phyloP scores from a whole-genome alignment of 78 protist genomes.

The Capsaspora owczarzaki region DNA sequence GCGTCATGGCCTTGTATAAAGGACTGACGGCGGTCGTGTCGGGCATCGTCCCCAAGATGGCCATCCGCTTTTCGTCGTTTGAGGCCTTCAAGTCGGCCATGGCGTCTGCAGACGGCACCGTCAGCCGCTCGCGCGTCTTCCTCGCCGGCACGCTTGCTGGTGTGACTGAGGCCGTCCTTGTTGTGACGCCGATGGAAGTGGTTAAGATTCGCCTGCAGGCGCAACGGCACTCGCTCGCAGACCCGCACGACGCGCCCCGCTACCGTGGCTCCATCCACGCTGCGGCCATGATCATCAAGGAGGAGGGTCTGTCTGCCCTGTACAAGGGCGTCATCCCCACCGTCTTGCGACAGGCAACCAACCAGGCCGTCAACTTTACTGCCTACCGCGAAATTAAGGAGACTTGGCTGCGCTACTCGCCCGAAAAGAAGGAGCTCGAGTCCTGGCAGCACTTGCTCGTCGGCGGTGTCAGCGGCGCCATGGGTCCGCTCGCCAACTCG shows the following conservation, averaged over 20 bases:
- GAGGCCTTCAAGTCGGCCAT: not conserved
- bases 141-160: not conserved
- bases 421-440: not conserved
- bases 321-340: not conserved
- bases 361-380: conserved; percentile 41
- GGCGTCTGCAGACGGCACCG: not conserved
- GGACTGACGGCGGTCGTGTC: not conserved
- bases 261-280: conserved; percentile 21
- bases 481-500: conserved; percentile 20
- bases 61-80: not conserved
- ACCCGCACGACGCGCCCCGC: conserved; percentile 21
- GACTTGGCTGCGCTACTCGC: not conserved
- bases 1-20: not conserved
- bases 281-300: not conserved
- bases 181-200: conserved; percentile 12
- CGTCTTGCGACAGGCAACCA: conserved; percentile 22
- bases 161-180: not conserved
- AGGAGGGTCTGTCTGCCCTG: not conserved
- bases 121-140: not conserved
- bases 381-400: conserved; percentile 29
- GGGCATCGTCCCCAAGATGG: not conserved
- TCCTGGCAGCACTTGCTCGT: conserved; percentile 12
- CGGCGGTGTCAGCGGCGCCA: conserved; percentile 37
- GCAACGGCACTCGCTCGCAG: not conserved
- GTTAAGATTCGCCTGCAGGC: conserved; percentile 13